Conservation (phyloP, 1,284 basidiomycete species). For the Agroathelia rolfsii region DNA sequence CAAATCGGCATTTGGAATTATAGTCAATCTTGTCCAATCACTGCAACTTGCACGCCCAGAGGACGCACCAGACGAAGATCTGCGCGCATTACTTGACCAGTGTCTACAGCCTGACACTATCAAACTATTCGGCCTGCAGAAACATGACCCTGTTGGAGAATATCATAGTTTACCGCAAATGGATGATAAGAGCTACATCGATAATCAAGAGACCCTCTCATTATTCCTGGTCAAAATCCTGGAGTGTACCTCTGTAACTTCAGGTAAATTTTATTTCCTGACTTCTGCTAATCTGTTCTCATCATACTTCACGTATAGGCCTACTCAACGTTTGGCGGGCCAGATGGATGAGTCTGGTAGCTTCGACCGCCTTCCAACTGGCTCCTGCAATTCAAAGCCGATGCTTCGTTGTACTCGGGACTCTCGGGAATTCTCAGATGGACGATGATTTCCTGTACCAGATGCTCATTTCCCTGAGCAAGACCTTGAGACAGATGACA, state of each 20-base stretch:
- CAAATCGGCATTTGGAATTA: constrained; percentile 71
- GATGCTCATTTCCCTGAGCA: constrained; percentile 75
- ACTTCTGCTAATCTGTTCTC: constrained; percentile 1
- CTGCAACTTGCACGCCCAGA: constrained; percentile 52
- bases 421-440: constrained; percentile 69
- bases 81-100: constrained; percentile 54
- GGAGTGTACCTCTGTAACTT: constrained; percentile 42
- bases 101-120: constrained; percentile 49
- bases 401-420: constrained; percentile 80
- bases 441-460: constrained; percentile 87
- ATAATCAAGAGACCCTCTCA: constrained; percentile 59
- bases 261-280: constrained; percentile 4
- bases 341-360: constrained; percentile 88
- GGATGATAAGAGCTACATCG: constrained; percentile 53
- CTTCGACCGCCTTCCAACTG: constrained; percentile 87
- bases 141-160: constrained; percentile 53
- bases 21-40: constrained; percentile 74
- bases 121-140: constrained; percentile 64
- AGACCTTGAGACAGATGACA: constrained; percentile 48
- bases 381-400: constrained; percentile 85
- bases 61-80: constrained; percentile 45
- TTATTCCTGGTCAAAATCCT: constrained; percentile 58
- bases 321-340: constrained; percentile 88
- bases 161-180: constrained; percentile 45
- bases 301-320: constrained; percentile 33